These are phyloP conservation scores for Solanum pimpinellifolium DNA, from an alignment of 257 asterid species.

Conservation along the genomic window DNA sequence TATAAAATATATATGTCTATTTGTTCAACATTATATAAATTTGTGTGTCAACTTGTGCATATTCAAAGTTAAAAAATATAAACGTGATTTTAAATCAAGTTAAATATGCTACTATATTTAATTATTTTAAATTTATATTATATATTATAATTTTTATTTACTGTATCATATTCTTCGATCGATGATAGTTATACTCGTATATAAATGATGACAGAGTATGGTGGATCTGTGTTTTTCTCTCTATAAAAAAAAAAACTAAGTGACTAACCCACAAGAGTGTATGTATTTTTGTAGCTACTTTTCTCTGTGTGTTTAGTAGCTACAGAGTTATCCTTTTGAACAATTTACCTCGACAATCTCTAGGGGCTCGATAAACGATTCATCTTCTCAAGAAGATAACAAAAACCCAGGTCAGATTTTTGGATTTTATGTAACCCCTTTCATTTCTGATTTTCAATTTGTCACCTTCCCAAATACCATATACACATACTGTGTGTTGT, in stretches of 20 bases:
- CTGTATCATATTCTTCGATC: background rate
- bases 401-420: conserved; percentile 54
- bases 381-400: conserved; percentile 14
- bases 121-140: too few relatives aligned
- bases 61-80: too few relatives aligned
- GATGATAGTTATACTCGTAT: background rate
- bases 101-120: fast-evolving
- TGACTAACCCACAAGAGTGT: background rate
- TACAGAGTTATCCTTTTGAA: background rate
- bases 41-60: too few relatives aligned
- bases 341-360: conserved; percentile 33
- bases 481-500: background rate
- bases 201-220: background rate
- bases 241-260: background rate
- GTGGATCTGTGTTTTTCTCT: conserved; percentile 5
- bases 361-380: conserved; percentile 25
- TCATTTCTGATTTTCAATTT: conserved; percentile 23
- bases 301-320: background rate
- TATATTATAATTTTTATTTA: fast-evolving
- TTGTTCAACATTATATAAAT: too few relatives aligned
- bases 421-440: conserved; percentile 24
- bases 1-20: fast-evolving
- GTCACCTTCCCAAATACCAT: background rate
- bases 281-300: background rate
- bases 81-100: too few relatives aligned